A percentile compares a stretch with the other conserved stretches of the same genome.
Evolutionary conservation across 2,329 filamentous ascomycete genomes (phyloP).

Genomic region (Aspergillus carbonarius): DNA sequence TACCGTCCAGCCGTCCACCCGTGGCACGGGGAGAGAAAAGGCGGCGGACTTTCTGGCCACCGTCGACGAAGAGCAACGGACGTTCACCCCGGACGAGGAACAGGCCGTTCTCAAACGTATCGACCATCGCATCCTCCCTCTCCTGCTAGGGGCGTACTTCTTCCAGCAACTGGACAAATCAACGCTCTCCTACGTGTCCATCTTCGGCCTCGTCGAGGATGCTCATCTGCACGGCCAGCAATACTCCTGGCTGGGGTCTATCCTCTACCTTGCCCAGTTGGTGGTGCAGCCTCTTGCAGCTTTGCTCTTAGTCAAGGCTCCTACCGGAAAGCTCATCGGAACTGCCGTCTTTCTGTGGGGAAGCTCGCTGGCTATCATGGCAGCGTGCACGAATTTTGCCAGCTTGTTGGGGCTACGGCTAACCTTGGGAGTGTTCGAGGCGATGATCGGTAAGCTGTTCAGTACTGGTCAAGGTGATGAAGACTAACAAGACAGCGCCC

Average conservation of each 20-base stretch:
- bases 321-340: slow-evolving; percentile 56
- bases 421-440: slow-evolving; percentile 42
- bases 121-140: slow-evolving; percentile 51
- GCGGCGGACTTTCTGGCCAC: slow-evolving; percentile 15
- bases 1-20: not conserved
- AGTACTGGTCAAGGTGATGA: not conserved
- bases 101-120: slow-evolving; percentile 39
- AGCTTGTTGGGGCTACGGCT: slow-evolving; percentile 49
- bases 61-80: slow-evolving; percentile 3
- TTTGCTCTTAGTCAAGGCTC: slow-evolving; percentile 41
- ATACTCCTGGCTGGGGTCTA: slow-evolving; percentile 61
- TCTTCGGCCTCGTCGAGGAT: slow-evolving; percentile 47
- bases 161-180: slow-evolving; percentile 57
- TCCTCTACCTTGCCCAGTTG: slow-evolving; percentile 61
- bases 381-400: slow-evolving; percentile 50
- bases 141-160: slow-evolving; percentile 58
- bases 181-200: slow-evolving; percentile 22
- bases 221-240: slow-evolving; percentile 50
- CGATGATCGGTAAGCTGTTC: slow-evolving; percentile 21
- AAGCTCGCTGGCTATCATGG: slow-evolving; percentile 50
- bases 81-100: slow-evolving; percentile 53
- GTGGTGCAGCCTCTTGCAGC: slow-evolving; percentile 59
- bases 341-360: slow-evolving; percentile 58
- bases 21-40: slow-evolving; percentile 4
- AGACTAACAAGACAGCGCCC: slow-evolving; percentile 33